Percentiles rank a stretch among this genome's conserved stretches.
These are phyloP conservation scores for Phylloporus rhodoxanthus DNA, from an alignment of 768 basidiomycete species.

Conservation along the genomic window DNA sequence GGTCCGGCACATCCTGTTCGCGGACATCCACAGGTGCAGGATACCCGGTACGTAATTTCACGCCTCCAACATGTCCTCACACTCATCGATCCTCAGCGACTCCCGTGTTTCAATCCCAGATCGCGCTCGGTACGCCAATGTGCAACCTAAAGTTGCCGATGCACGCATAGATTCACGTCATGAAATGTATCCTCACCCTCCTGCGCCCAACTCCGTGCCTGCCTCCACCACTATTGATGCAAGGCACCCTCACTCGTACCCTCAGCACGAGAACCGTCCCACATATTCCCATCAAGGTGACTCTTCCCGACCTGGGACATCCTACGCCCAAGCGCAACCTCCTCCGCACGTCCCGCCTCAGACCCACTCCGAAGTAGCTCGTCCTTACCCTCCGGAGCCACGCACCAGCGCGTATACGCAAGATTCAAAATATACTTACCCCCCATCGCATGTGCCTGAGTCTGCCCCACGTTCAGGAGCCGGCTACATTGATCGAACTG, in stretches of 20 bases:
- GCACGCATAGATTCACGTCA: constrained; percentile 24
- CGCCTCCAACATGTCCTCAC: background rate
- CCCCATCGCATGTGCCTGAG: constrained; percentile 17
- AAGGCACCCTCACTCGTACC: constrained; percentile 18
- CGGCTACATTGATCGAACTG: constrained; percentile 13
- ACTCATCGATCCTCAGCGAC: constrained; percentile 16
- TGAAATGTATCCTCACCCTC: constrained; percentile 19
- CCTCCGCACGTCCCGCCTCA: constrained; percentile 7
- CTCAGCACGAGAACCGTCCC: constrained; percentile 19
- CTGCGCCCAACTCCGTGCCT: constrained; percentile 12
- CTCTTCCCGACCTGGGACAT: constrained; percentile 16
- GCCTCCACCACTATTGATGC: constrained; percentile 14
- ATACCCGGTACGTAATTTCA: constrained; percentile 18
- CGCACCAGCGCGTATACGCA: constrained; percentile 22
- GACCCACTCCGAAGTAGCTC: constrained; percentile 14
- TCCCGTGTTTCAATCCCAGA: constrained; percentile 19
- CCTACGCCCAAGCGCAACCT: constrained; percentile 16
- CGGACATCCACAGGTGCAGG: constrained; percentile 18
- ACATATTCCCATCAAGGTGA: constrained; percentile 18
- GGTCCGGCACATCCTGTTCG: constrained; percentile 11
- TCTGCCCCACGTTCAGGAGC: constrained; percentile 12
- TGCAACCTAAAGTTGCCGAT: constrained; percentile 18
- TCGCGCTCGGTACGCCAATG: constrained; percentile 18
- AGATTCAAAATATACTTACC: constrained; percentile 19
- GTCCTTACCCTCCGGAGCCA: constrained; percentile 13